phyloP scores from a whole-genome alignment of 2,329 filamentous ascomycete genomes.

The Aureobasidium sp. region DNA sequence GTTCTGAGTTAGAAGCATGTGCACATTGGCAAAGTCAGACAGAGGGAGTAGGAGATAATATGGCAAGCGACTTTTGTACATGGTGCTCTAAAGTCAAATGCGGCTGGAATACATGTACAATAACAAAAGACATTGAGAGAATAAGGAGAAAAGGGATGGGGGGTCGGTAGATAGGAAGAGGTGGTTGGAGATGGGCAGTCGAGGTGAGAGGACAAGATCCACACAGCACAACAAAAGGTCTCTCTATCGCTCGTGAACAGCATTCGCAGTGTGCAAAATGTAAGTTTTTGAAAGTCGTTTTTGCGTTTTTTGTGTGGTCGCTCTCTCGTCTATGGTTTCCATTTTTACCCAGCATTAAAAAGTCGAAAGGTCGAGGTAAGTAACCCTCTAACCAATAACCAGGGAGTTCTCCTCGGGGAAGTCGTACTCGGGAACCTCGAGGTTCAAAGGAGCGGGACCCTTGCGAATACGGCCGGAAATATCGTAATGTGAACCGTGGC shows the following conservation, averaged over 20 bases:
- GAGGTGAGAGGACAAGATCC: neutral
- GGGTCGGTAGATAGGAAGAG: neutral
- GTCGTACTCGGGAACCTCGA: slow-evolving; percentile 87
- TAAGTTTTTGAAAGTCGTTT: neutral
- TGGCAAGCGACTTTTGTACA: slow-evolving; percentile 15
- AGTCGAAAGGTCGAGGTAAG: neutral
- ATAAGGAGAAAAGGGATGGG: neutral
- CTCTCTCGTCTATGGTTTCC: slow-evolving; percentile 5
- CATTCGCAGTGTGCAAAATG: neutral
- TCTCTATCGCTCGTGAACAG: neutral
- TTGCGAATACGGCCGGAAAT: slow-evolving; percentile 97
- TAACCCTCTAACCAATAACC: slow-evolving; percentile 72
- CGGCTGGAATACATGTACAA: slow-evolving; percentile 15
- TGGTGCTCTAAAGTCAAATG: slow-evolving; percentile 14
- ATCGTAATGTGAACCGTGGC: slow-evolving; percentile 99
- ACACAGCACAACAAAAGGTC: neutral
- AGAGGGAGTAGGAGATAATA: neutral
- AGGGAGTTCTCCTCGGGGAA: slow-evolving; percentile 87
- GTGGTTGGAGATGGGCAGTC: neutral
- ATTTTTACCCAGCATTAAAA: slow-evolving; percentile 11
- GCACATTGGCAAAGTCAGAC: neutral
- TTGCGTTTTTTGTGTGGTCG: slow-evolving; percentile 1
- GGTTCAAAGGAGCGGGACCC: slow-evolving; percentile 93
- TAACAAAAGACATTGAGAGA: slow-evolving; percentile 2
- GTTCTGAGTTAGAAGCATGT: neutral